These are phyloP conservation scores for Metschnikowia aberdeeniae DNA, from an alignment of 805 yeast species.

Conservation along the genomic window DNA sequence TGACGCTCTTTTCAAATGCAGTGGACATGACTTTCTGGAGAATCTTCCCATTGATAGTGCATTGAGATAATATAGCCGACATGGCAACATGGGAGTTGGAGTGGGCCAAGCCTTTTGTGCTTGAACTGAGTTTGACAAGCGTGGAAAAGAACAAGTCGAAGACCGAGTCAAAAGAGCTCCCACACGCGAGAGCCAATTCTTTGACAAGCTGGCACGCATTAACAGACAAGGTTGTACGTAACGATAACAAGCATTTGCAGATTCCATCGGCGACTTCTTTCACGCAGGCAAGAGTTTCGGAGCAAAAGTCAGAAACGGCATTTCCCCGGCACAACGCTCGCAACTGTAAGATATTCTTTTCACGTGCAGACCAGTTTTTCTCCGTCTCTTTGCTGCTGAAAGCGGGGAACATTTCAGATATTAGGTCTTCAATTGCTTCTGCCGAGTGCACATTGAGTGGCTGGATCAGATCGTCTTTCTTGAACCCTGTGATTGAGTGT, in stretches of 20 bases:
- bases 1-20: conserved; percentile 64
- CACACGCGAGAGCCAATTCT: conserved; percentile 51
- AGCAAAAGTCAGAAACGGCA: conserved; percentile 35
- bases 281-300: conserved; percentile 31
- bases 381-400: conserved; percentile 83
- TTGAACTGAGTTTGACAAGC: conserved; percentile 50
- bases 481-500: conserved; percentile 28
- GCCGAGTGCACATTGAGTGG: conserved; percentile 27
- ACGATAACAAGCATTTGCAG: conserved; percentile 60
- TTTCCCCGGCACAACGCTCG: conserved; percentile 63
- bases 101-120: conserved; percentile 63
- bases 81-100: conserved; percentile 52
- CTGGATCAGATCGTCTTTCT: conserved; percentile 35
- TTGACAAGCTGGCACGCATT: conserved; percentile 75
- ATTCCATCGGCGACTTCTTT: conserved; percentile 48
- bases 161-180: conserved; percentile 40
- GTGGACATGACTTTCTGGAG: conserved; percentile 48
- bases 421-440: conserved; percentile 17
- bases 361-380: conserved; percentile 77
- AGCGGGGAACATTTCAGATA: conserved; percentile 20
- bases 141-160: conserved; percentile 48
- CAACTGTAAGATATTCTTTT: conserved; percentile 51
- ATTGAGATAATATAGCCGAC: conserved; percentile 51
- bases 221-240: conserved; percentile 78
- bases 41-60: conserved; percentile 50